Evolutionary conservation across 2,329 filamentous ascomycete genomes (phyloP), one percentile per base, ranked within the genome.

Genomic region (Fusarium coffeatum): DNA sequence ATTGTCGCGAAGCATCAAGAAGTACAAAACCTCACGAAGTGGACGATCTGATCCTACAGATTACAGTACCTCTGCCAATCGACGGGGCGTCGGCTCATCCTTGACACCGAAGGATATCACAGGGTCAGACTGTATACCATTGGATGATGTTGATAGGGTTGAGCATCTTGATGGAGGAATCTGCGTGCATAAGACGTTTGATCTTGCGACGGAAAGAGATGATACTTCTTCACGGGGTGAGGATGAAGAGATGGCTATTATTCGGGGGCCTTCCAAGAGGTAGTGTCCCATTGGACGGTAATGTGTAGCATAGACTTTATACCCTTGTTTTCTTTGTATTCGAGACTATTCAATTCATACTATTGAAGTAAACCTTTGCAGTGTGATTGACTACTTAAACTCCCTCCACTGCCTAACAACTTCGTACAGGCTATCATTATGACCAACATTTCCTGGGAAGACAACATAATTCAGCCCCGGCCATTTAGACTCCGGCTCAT

Each of bases 401-500:
- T 66, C 48, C 2, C 32, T 55, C 63, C 62, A 66, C 27, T 66
- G 63, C 3, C 62, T 66, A 2, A 55, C 62, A 1, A 66, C 55
- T 2, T 66, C 55, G 8, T 49, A 61, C 9, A 66, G 27, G 8
- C 62, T 66, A 41, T 66, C 48, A 1, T 55, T 55, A 8, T 66
- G 42, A 1, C 63, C 63, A 8, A 66, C 62, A 7, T 66, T 66
- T 25, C 62, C 63, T 1, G 62, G 63, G 5, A 66, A 66, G 4
- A 66, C 62, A 13, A 66, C 62, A 3, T 66, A 66, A 22, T 66
- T 66, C 4, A 66, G 2, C 0, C 63, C 62, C 0, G 62, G 55
- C 77, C 83, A 85, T 51, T 86, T 84, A 20, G 81, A 83, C 2
- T 83, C 83, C 1, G 78, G 76, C 72, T 89, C 87, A 51, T 87